Evolutionary conservation across 768 basidiomycete genomes (phyloP), one percentile per base, ranked within the genome.

Genomic region (Trametes maxima): DNA sequence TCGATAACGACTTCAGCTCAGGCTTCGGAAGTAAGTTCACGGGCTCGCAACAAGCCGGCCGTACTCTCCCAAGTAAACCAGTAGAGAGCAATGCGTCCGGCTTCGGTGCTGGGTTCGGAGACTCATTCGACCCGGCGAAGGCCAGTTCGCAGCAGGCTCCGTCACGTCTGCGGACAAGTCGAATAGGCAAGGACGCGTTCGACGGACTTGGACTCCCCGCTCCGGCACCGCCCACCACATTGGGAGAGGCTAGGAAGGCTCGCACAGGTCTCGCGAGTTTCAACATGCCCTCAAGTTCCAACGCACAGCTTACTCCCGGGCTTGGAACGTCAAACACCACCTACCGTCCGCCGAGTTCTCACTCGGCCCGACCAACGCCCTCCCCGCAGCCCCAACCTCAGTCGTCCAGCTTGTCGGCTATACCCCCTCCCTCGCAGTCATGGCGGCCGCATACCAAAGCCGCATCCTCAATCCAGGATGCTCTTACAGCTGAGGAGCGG

Each of bases 171-270:
- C 57, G 60, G 13, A 78, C 73, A 54, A 78, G 57, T 40, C 66
- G 66, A 25, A 62, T 60, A 53, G 61, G 79, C 19, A 88, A 82
- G 65, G 92, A 94, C 69, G 92, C 92, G 5, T 94, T 94, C 63
- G 89, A 90, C 37, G 91, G 88, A 12, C 75, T 94, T 47, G 90
- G 85, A 8, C 70, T 89, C 21, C 72, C 79, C n/a, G 67, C 74
- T 25, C 78, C 76, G 22, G 78, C 77, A 52, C 77, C 83, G 3
- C 78, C 82, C 19, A 88, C 86, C 19, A 92, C 91, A 2, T 77
- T 93, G 5, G 91, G 85, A 12, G 90, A 92, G 69, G 90, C 88
- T 36, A 79, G 89, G 44, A 87, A 86, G 69, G 70, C 88, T 57
- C 80, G 88, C 52, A 90, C 89, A 13, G 89, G 90, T 7, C 68